A percentile compares a stretch with the other conserved stretches of the same genome.
These are phyloP conservation scores for Austroboletus niveus DNA, from an alignment of 1,284 basidiomycete species.

Conservation along the genomic window DNA sequence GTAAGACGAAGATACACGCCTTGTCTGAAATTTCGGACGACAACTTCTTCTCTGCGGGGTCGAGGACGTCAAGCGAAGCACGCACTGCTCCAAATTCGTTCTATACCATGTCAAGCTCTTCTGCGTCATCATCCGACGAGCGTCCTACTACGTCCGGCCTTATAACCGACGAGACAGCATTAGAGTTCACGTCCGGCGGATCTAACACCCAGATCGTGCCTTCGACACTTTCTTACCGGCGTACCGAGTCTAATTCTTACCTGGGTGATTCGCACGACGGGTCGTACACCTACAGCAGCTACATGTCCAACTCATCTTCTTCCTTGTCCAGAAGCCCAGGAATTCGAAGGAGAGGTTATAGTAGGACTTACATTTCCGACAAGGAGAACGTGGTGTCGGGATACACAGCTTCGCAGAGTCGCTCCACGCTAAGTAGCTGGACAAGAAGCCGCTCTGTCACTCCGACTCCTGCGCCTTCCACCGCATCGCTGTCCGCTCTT, in stretches of 20 bases:
- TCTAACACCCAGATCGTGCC: conserved; percentile 47
- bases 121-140: conserved; percentile 26
- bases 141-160: conserved; percentile 33
- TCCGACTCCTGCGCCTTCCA: conserved; percentile 30
- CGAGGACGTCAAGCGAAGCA: conserved; percentile 33
- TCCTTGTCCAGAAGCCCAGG: conserved; percentile 56
- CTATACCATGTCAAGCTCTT: conserved; percentile 27
- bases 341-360: conserved; percentile 51
- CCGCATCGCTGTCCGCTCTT: conserved; percentile 26
- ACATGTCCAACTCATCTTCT: conserved; percentile 34
- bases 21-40: conserved; percentile 53
- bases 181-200: conserved; percentile 38
- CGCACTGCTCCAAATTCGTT: conserved; percentile 38
- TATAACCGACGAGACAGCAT: conserved; percentile 36
- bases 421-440: conserved; percentile 35
- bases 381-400: conserved; percentile 49
- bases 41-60: conserved; percentile 54
- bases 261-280: conserved; percentile 57
- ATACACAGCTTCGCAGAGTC: conserved; percentile 31
- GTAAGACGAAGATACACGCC: conserved; percentile 39
- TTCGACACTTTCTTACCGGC: conserved; percentile 55
- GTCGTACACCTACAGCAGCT: conserved; percentile 31
- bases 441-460: conserved; percentile 33
- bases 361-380: conserved; percentile 43
- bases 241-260: conserved; percentile 53